Evolutionary conservation across 371 early-diverging fungal species (phyloP), one percentile per base, ranked within the genome.

Genomic region (Mortierella sp.): DNA sequence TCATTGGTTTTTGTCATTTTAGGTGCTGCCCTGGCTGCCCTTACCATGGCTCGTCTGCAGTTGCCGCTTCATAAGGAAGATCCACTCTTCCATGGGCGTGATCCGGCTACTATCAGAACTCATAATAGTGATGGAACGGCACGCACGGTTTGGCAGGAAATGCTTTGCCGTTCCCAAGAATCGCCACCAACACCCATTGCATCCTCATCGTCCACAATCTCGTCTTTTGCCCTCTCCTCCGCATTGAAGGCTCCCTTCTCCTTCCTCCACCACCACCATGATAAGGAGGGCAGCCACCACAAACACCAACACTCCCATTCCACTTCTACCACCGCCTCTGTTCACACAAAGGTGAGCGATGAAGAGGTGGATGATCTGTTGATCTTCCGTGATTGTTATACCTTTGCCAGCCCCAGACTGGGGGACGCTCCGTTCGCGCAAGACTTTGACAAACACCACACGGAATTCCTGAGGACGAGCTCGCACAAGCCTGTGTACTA

Each of bases 381-480:
- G 21, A 31, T 69, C 1, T 45, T 86, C 14, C 61, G 84, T 8
- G 84, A 84, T 45, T 71, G 72, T 4, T 86, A 86, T 50, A 79
- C 78, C 6, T 71, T 80, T 45, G 83, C 84, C 0, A 72, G 74
- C 8, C 84, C 86, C 9, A 82, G 79, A 19, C 63, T 84, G 0
- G 83, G 86, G 1, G 83, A 86, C 48, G 72, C 76, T 0, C 67
- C 74, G 3, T 84, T 86, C 73, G 83, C 83, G n/a, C 39, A 58
- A 3, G 66, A 65, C 42, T 76, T 76, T 23, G 63, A 60, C 30
- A 26, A n/a, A 18, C 57, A 76, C 31, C 71, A 76, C 10, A 45
- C 34, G 0, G 27, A 27, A 10, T 76, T 48, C 52, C 18, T 48
- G 24, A 2, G 34, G 3, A 24, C 42, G 18, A 70, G 67, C 21